A percentile compares a stretch with the other conserved stretches of the same genome.
Evolutionary conservation across 2,329 filamentous ascomycete species (phyloP).

Genomic region (Pyricularia sp.): DNA sequence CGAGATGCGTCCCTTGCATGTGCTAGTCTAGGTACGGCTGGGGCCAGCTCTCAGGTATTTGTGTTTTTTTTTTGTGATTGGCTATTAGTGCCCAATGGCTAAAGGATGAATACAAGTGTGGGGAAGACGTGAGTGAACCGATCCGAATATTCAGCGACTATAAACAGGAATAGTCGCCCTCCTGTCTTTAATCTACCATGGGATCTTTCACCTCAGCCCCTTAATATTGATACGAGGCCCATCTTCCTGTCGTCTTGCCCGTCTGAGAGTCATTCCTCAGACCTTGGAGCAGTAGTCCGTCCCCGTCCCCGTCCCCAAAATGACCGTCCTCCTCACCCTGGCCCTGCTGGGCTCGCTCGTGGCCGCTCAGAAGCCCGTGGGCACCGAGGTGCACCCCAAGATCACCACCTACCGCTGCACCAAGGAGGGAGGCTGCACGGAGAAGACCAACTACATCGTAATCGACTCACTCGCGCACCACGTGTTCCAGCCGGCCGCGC

Average conservation of each 20-base stretch:
- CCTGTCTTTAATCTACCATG: background rate
- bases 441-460: constrained; percentile 38
- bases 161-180: background rate
- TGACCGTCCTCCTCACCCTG: background rate
- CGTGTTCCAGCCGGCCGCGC: constrained; percentile 7
- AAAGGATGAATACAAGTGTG: too few relatives aligned
- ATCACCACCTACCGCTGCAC: constrained; percentile 42
- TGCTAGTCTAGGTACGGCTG: background rate
- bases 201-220: background rate
- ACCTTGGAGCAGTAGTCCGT: background rate
- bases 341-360: constrained; percentile 3
- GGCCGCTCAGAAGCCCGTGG: constrained; percentile 8
- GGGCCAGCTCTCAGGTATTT: too few relatives aligned
- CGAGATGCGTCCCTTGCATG: background rate
- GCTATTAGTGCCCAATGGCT: background rate
- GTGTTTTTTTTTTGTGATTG: too few relatives aligned
- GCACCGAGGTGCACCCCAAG: constrained; percentile 34
- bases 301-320: background rate
- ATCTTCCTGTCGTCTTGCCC: background rate
- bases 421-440: constrained; percentile 33
- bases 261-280: background rate
- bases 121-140: background rate
- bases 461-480: constrained; percentile 28
- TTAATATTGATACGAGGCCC: background rate
- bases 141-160: background rate